These are phyloP conservation scores for Magnolia kwangsiensis DNA, from an alignment of 164 flowering plant genomes.

Conservation along the genomic window DNA sequence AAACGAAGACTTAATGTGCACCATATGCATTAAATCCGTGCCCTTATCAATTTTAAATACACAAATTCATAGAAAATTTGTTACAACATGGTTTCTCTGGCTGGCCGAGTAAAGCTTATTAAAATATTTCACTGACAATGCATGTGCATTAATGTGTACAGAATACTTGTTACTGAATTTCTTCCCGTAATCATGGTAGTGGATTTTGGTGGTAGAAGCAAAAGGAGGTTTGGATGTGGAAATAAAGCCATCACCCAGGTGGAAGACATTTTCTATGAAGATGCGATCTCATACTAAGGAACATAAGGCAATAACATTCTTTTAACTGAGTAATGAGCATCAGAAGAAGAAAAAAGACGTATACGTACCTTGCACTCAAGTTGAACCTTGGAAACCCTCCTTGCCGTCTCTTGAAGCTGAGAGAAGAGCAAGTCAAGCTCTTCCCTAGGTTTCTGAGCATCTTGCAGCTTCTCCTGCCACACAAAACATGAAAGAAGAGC, in stretches of 20 bases:
- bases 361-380: conserved; percentile 82
- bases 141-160: neutral
- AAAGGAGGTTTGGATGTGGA: neutral
- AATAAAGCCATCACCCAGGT: neutral
- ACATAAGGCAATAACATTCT: neutral
- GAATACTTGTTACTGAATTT: neutral
- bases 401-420: conserved; percentile 86
- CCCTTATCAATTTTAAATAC: too few relatives aligned
- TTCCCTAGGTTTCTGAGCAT: conserved; percentile 85
- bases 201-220: neutral
- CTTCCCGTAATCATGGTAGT: neutral
- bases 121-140: too few relatives aligned
- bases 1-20: too few relatives aligned
- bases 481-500: conserved; percentile 96
- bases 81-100: neutral
- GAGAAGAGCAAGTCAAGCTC: conserved; percentile 83
- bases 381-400: conserved; percentile 83
- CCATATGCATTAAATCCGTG: too few relatives aligned
- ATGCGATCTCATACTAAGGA: neutral
- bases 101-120: neutral
- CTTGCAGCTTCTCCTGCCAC: conserved; percentile 95
- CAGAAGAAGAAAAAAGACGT: neutral
- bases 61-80: neutral
- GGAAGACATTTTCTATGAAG: neutral
- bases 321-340: neutral